A percentile compares a stretch with the other conserved stretches of the same genome.
These are phyloP conservation scores for Ceratocystis ficicola DNA, from an alignment of 2,329 filamentous ascomycete genomes.

Conservation along the genomic window DNA sequence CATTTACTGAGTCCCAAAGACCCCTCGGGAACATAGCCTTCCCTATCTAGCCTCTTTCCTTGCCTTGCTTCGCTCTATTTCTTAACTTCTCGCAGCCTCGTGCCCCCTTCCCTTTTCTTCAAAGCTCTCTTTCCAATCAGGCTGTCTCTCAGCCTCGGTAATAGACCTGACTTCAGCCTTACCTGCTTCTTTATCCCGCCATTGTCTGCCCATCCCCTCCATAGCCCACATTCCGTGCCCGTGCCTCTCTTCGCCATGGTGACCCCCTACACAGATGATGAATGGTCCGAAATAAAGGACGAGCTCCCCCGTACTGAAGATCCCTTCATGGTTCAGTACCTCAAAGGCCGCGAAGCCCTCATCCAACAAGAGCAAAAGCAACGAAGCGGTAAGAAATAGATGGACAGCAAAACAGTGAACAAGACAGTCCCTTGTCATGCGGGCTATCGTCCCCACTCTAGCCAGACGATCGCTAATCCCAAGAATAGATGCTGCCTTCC, in stretches of 20 bases:
- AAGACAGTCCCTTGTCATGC: background rate
- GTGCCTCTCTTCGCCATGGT: background rate
- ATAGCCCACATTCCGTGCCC: background rate
- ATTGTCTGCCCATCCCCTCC: background rate
- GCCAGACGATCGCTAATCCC: constrained; percentile 25
- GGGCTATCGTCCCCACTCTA: background rate
- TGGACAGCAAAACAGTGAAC: background rate
- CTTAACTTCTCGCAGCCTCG: background rate
- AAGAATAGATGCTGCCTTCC: constrained; percentile 51
- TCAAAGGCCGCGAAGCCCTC: constrained; percentile 61
- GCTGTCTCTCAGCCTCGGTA: background rate
- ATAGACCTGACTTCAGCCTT: background rate
- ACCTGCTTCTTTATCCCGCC: background rate
- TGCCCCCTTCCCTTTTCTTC: background rate
- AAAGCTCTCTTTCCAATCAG: background rate
- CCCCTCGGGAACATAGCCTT: background rate
- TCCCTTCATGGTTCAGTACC: constrained; percentile 70
- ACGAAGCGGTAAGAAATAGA: constrained; percentile 38
- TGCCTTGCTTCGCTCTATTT: background rate
- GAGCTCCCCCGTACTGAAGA: constrained; percentile 51
- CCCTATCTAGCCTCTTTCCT: background rate
- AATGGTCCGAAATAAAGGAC: constrained; percentile 46
- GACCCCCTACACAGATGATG: constrained; percentile 40
- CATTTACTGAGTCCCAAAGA: background rate
- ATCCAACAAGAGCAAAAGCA: constrained; percentile 74